These are phyloP conservation scores for Laburnicola sp. DNA, from an alignment of 2,329 filamentous ascomycete species.

Conservation along the genomic window DNA sequence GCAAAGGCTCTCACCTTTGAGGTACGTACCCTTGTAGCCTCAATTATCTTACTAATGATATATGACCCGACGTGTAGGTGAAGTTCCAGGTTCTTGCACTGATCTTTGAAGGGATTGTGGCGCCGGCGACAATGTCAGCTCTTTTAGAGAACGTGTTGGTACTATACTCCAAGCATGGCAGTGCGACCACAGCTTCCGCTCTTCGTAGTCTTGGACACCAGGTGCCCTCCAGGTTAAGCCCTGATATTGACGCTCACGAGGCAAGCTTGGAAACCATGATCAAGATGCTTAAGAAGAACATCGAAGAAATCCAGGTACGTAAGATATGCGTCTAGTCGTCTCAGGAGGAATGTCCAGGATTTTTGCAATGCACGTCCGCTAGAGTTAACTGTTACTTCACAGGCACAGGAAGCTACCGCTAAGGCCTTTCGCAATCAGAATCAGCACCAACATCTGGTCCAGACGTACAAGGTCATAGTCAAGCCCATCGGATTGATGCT, in stretches of 20 bases:
- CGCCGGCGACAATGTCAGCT: conserved; percentile 17
- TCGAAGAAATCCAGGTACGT: conserved; percentile 4
- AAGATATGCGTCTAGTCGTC: not conserved
- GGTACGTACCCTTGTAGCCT: conserved; percentile 4
- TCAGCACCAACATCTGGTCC: conserved; percentile 48
- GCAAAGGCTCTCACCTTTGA: conserved; percentile 16
- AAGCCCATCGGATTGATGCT: conserved; percentile 45
- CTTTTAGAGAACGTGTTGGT: conserved; percentile 27
- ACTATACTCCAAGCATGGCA: conserved; percentile 43
- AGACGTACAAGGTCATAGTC: conserved; percentile 41
- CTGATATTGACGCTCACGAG: conserved; percentile 12
- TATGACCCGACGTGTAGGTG: too few species aligned
- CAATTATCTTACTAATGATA: too few species aligned
- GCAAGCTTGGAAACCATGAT: conserved; percentile 14
- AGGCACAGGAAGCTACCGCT: conserved; percentile 62
- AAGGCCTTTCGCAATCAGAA: conserved; percentile 53
- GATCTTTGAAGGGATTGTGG: conserved; percentile 29
- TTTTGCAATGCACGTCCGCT: conserved; percentile 48
- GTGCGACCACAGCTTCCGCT: conserved; percentile 66
- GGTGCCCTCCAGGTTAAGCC: conserved; percentile 23
- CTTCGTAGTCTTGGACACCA: conserved; percentile 69
- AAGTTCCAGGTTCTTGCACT: conserved; percentile 30
- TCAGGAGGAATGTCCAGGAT: conserved; percentile 51
- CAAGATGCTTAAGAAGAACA: conserved; percentile 13
- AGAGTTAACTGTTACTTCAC: conserved; percentile 40